These are phyloP conservation scores for Grosmannia clavigera DNA, from an alignment of 2,329 filamentous ascomycete species.

Conservation along the genomic window DNA sequence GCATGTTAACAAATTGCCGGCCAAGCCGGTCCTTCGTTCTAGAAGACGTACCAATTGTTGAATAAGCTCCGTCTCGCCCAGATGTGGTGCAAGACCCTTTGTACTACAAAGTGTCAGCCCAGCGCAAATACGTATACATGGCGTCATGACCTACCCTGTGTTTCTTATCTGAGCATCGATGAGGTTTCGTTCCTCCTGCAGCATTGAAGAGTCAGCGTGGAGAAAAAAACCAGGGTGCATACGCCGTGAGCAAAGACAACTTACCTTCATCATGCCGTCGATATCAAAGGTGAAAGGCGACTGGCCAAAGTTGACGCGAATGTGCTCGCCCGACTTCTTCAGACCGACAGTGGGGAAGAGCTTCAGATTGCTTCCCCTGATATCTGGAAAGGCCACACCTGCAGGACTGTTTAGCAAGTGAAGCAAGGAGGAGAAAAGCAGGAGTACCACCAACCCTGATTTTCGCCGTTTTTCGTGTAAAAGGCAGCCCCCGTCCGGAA, in stretches of 20 bases:
- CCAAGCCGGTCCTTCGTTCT: not conserved
- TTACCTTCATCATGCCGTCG: constrained; percentile 67
- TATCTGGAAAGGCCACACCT: constrained; percentile 61
- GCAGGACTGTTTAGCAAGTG: constrained; percentile 15
- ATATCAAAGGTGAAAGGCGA: constrained; percentile 84
- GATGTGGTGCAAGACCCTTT: constrained; percentile 46
- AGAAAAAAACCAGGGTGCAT: not conserved
- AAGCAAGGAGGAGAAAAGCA: not conserved
- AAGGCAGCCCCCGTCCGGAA: constrained; percentile 53
- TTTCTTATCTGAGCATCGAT: constrained; percentile 48
- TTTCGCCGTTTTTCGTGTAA: constrained; percentile 53
- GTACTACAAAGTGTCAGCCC: constrained; percentile 27
- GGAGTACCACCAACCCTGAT: constrained; percentile 32
- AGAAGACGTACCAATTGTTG: constrained; percentile 53
- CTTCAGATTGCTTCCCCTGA: constrained; percentile 38
- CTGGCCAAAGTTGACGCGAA: constrained; percentile 56
- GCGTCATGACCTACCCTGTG: constrained; percentile 23
- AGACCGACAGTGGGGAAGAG: constrained; percentile 57
- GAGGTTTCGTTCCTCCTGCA: constrained; percentile 45
- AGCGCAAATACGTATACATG: not conserved
- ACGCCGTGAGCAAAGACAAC: constrained; percentile 16
- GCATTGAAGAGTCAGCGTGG: not conserved
- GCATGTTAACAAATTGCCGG: not conserved
- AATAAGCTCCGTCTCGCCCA: constrained; percentile 65
- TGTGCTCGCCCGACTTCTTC: constrained; percentile 49